Evolutionary conservation across 495 filamentous ascomycete species (phyloP), one percentile per base, ranked within the genome.

Genomic region (Cladorrhinum samala): DNA sequence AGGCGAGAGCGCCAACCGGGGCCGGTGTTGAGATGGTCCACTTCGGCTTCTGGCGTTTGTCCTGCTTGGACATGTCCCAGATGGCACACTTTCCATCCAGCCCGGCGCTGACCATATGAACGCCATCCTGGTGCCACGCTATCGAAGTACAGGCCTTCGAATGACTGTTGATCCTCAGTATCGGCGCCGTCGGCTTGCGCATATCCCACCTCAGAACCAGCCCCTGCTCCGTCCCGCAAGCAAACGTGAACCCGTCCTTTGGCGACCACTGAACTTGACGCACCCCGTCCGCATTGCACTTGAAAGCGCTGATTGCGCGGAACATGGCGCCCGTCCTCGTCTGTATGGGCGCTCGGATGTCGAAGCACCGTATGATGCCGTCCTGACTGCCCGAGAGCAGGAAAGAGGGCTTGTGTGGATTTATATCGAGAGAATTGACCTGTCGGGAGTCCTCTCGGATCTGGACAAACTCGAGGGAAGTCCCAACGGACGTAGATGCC

Each of bases 71-170:
- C 61, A 96, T 79, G 67, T 97, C 89, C 94, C 94, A 98, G 27
- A 97, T 83, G 63, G 91, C 84, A 58, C 95, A 87, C 46, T 83
- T 86, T 54, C 83, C 82, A 65, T 98, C 93, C 20, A 80, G 76
- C 36, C 91, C 86, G 20, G 86, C 90, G 62, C 89, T 95, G 36
- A 87, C 83, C 14, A 95, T 74, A 66, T 97, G 88, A 53, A 87
- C 87, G 24, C 93, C 93, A 67, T 96, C 92, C 1, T 89, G 90
- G 64, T 98, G 93, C 93, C 94, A 98, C 58, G 95, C 89, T 44
- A 98, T 83, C 3, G 88, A 77, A 52, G 81, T 84, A 61, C 87
- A 95, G 0, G 84, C 79, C 39, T 83, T 86, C 46, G 74, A 71
- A 66, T 98, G 93, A 24, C 90, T 94, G 42, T 86, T 84, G 55